Evolutionary conservation across 2,329 filamentous ascomycete genomes (phyloP).

Genomic region (Hypoxylon sp.): DNA sequence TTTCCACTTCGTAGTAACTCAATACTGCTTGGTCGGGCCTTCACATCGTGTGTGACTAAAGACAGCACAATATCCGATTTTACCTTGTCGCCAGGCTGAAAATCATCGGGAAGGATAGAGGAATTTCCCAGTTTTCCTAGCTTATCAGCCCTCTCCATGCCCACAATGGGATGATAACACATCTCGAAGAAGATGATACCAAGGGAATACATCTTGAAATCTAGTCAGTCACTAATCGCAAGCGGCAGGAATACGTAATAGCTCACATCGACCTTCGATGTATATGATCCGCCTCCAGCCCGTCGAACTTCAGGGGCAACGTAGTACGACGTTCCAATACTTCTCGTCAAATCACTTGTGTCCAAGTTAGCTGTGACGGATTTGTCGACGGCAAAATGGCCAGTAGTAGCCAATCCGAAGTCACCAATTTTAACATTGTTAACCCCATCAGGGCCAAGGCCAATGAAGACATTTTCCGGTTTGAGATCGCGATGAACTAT

Average conservation of each 20-base stretch:
- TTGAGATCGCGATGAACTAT: conserved; percentile 98
- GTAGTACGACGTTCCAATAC: conserved; percentile 86
- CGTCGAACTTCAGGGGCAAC: conserved; percentile 93
- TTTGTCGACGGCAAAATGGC: conserved; percentile 78
- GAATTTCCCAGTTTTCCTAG: conserved; percentile 77
- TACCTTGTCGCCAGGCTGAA: conserved; percentile 77
- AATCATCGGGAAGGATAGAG: conserved; percentile 80
- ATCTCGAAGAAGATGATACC: conserved; percentile 99
- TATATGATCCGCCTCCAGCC: conserved; percentile 82
- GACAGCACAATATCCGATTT: conserved; percentile 85
- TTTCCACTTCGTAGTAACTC: conserved; percentile 89
- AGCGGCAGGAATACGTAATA: not conserved
- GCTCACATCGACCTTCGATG: conserved; percentile 89
- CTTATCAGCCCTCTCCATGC: conserved; percentile 75
- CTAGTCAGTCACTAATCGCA: conserved; percentile 18
- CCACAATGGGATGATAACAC: conserved; percentile 78
- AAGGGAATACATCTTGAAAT: conserved; percentile 86
- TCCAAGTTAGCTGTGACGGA: conserved; percentile 61
- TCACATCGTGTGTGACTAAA: conserved; percentile 85
- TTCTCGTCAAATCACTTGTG: conserved; percentile 76
- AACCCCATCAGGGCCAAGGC: conserved; percentile 75
- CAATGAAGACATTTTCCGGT: conserved; percentile 96
- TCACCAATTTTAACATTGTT: conserved; percentile 97
- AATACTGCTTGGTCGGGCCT: conserved; percentile 83
- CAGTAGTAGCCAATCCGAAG: conserved; percentile 93